Base-by-base conservation (phyloP, 169 alveolate species). In the Cytauxzoon felis region DNA sequence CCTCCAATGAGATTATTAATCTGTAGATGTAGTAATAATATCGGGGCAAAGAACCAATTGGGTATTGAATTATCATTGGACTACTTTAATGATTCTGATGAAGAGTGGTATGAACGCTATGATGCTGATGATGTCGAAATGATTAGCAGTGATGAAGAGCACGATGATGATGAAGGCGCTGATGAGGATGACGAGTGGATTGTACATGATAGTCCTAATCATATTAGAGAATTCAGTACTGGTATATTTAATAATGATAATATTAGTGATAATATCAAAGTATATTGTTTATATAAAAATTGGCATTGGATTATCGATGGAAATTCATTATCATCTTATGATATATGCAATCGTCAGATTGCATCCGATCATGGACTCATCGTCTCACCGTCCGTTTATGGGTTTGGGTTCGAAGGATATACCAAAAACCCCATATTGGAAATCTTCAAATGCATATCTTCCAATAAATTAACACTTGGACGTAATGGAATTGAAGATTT, bases 301-400 rank as follows among this genome's bases (percentile, higher is more conserved):
- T 73, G 84, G 84, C 84, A 73, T 72, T 73, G 84, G 84, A 73
- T 73, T 7, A 63, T 73, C 18, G 84, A 73, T 42, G 84, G 84
- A 13, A 61, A 59, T n/a, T 72, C 84, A 11, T 72, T 59, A 38
- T 43, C 52, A 48, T 26, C 32, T 36, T 38, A 63, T 32, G 70
- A 73, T 13, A 33, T 67, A 19, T 59, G 72, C 71, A 73, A 71
- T 40, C 36, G 41, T 40, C 73, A 73, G 30, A 53, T 47, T 58
- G 84, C 84, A 11, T 18, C 18, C 49, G 45, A 73, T 19, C 63
- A 73, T 32, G 84, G 84, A 4, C 63, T 73, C 29, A 52, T 19
- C 13, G 27, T 73, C 21, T 38, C 24, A 0, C 78, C 48, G 41
- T 41, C 57, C 26, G 79, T 64, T 29, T 73, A 41, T 24, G 84